Conservation (phyloP, 345 rosid genomes). For the Erucastrum elatum region DNA sequence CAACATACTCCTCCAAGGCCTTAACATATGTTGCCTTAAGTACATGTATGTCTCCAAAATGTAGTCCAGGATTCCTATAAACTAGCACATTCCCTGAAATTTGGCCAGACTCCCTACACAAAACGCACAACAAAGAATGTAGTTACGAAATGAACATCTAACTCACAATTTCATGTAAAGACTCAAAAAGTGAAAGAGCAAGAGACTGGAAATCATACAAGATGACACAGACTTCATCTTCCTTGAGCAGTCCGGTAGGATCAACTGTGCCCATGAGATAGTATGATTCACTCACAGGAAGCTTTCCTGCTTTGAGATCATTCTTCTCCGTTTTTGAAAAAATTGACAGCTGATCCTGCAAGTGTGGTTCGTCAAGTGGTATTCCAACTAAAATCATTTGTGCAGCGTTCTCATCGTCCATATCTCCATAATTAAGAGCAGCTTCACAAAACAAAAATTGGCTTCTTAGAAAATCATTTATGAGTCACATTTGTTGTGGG, state of each 20-base stretch:
- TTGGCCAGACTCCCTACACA: conserved; percentile 63
- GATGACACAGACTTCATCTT: conserved; percentile 75
- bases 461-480: background rate
- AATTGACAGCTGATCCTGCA: conserved; percentile 45
- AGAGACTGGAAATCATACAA: conserved; percentile 48
- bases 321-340: conserved; percentile 50
- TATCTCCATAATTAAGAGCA: conserved; percentile 46
- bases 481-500: background rate
- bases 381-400: conserved; percentile 70
- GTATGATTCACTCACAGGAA: conserved; percentile 64
- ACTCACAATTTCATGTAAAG: background rate
- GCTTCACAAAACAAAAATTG: conserved; percentile 39
- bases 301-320: conserved; percentile 55
- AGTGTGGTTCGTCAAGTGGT: conserved; percentile 63
- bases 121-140: background rate
- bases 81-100: conserved; percentile 77
- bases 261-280: conserved; percentile 87
- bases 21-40: conserved; percentile 60
- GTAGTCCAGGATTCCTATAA: conserved; percentile 75
- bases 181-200: conserved; percentile 4
- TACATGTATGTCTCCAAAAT: conserved; percentile 76
- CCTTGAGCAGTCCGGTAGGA: conserved; percentile 64
- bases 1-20: conserved; percentile 53
- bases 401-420: conserved; percentile 48
- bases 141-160: background rate